Evolutionary conservation across 75 land plant species (phyloP).

Genomic region (Sequoiadendron giganteum): DNA sequence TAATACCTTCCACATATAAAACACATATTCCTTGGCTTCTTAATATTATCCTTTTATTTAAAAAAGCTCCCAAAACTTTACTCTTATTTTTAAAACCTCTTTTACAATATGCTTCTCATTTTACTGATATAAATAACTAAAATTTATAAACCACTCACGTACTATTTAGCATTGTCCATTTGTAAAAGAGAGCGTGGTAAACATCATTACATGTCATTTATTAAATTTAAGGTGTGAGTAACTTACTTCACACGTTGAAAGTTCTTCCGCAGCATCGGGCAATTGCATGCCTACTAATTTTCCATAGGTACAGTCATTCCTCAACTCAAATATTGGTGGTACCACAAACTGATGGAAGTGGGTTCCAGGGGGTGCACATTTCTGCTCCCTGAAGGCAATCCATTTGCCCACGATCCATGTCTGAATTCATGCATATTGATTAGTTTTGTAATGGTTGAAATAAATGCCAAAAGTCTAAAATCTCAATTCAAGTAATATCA

Average conservation of each 20-base stretch:
- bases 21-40: no score
- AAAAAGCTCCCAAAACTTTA: no score
- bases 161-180: no score
- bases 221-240: neutral
- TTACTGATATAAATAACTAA: no score
- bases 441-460: neutral
- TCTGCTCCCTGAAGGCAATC: constrained; percentile 59
- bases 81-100: no score
- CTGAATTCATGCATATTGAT: constrained; percentile 18
- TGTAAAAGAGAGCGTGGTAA: neutral
- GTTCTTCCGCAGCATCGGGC: constrained; percentile 66
- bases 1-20: no score
- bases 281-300: constrained; percentile 70
- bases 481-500: neutral
- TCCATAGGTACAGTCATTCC: constrained; percentile 80
- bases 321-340: constrained; percentile 52
- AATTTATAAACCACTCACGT: no score
- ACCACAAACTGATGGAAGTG: constrained; percentile 82
- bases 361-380: constrained; percentile 65
- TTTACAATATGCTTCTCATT: no score
- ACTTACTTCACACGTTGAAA: constrained; percentile 78
- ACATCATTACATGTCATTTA: neutral
- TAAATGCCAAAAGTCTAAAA: neutral
- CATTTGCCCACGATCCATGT: constrained; percentile 91
- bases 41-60: no score